A percentile compares a stretch with the other conserved stretches of the same genome.
Evolutionary conservation across 345 rosid species (phyloP).

Genomic region (Brassica carinata): DNA sequence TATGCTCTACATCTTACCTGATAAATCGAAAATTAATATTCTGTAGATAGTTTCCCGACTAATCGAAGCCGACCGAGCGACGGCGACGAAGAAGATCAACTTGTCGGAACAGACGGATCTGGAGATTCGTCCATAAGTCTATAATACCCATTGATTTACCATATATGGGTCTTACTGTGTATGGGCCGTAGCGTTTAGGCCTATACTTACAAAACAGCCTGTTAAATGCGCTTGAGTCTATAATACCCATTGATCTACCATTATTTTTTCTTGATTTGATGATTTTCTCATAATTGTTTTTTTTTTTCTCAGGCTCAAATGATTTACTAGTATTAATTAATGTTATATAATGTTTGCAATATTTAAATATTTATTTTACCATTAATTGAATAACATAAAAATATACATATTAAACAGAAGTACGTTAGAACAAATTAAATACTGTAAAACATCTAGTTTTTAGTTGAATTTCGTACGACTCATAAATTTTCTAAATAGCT

Average conservation of each 20-base stretch:
- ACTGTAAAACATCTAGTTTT: neutral
- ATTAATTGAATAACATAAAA: neutral
- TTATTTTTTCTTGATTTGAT: neutral
- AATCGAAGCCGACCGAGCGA: constrained; percentile 1
- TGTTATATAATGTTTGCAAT: neutral
- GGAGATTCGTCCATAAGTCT: neutral
- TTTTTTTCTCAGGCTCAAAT: neutral
- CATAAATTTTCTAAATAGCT: neutral
- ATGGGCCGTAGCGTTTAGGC: constrained; percentile 11
- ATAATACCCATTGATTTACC: neutral
- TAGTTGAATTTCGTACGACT: neutral
- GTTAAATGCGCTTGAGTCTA: neutral
- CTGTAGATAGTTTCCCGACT: neutral
- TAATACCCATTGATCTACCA: too few relatives aligned
- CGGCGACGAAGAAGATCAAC: constrained; percentile 5
- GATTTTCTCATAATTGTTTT: neutral
- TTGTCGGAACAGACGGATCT: neutral
- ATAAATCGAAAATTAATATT: neutral
- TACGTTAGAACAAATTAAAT: too few relatives aligned
- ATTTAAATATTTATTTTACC: neutral
- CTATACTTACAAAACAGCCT: neutral
- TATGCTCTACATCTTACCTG: neutral
- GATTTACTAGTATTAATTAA: neutral
- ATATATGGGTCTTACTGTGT: neutral
- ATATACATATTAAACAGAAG: too few relatives aligned